These are phyloP conservation scores for Phialemonium atrogriseum DNA, from an alignment of 2,329 filamentous ascomycete genomes.

Conservation along the genomic window DNA sequence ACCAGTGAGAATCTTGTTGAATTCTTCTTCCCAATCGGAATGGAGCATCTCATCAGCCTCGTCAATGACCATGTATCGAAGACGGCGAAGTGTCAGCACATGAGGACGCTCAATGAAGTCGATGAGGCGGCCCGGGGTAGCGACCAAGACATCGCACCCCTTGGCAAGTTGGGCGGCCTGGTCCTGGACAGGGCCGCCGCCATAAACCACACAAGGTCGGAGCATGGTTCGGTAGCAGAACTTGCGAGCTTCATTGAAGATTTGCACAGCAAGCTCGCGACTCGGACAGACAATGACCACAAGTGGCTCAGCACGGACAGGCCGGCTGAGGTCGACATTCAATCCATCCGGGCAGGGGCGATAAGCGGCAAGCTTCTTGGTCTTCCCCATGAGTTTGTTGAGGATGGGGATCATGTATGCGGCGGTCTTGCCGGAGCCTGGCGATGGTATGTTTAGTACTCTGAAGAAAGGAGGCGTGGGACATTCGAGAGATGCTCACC, in stretches of 20 bases:
- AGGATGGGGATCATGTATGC: slow-evolving; percentile 86
- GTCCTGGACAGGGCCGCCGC: slow-evolving; percentile 63
- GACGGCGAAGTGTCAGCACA: slow-evolving; percentile 62
- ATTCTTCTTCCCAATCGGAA: slow-evolving; percentile 67
- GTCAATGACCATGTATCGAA: slow-evolving; percentile 79
- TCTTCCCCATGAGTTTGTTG: slow-evolving; percentile 91
- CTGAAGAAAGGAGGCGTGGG: too few species aligned
- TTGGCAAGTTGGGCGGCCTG: slow-evolving; percentile 67
- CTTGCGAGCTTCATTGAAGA: slow-evolving; percentile 88
- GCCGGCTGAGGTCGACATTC: slow-evolving; percentile 32
- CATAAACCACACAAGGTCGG: slow-evolving; percentile 83
- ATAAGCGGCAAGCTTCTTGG: slow-evolving; percentile 72
- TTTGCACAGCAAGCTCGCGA: slow-evolving; percentile 85
- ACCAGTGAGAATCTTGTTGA: slow-evolving; percentile 69
- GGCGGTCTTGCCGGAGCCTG: slow-evolving; percentile 93
- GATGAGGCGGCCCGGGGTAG: slow-evolving; percentile 50
- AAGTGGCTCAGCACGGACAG: slow-evolving; percentile 72
- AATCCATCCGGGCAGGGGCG: slow-evolving; percentile 59
- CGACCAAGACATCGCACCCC: slow-evolving; percentile 86
- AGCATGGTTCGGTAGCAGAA: slow-evolving; percentile 94
- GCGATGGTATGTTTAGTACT: too few species aligned
- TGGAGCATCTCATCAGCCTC: slow-evolving; percentile 92
- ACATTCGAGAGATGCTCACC: slow-evolving; percentile 60
- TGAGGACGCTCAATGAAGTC: slow-evolving; percentile 72
- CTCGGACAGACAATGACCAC: slow-evolving; percentile 81